Evolutionary conservation across 192 early-diverging fungal species (phyloP).

Genomic region (Coemansia biformis): DNA sequence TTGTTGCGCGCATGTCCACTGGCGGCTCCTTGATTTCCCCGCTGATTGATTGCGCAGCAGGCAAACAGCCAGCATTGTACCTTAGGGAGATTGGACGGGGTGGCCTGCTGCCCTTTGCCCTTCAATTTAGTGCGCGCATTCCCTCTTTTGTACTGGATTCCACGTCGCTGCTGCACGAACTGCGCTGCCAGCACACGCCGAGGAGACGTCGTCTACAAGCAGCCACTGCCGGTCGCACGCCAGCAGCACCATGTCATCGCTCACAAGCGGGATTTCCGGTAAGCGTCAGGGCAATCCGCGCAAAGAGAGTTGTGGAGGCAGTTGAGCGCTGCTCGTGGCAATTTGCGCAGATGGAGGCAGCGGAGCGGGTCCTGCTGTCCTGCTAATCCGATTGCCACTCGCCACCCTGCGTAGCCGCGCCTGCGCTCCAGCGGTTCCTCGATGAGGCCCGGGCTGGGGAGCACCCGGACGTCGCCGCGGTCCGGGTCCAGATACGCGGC

Average conservation of each 20-base stretch:
- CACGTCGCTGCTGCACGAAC: too few species aligned
- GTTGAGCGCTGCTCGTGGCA: background rate
- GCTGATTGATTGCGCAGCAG: too few species aligned
- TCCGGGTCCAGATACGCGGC: conserved; percentile 44
- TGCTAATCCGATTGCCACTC: background rate
- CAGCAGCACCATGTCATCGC: conserved; percentile 13
- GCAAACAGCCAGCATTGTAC: too few species aligned
- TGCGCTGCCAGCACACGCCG: too few species aligned
- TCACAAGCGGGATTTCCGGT: conserved; percentile 29
- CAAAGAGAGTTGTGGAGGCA: background rate
- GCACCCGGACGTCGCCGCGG: conserved; percentile 22
- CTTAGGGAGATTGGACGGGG: too few species aligned
- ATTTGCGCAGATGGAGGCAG: background rate
- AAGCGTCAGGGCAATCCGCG: conserved; percentile 4
- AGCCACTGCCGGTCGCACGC: too few species aligned
- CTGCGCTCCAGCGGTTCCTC: conserved; percentile 40
- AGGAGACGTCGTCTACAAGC: too few species aligned
- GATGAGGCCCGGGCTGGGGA: conserved; percentile 38
- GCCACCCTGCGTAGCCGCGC: conserved; percentile 19
- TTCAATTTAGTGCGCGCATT: too few species aligned
- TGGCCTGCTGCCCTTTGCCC: too few species aligned
- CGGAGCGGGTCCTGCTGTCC: background rate
- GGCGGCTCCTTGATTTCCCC: too few species aligned
- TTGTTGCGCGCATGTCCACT: too few species aligned
- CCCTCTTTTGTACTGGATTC: too few species aligned